phyloP scores from a whole-genome alignment of 345 rosid species.

The Theobroma cacao region DNA sequence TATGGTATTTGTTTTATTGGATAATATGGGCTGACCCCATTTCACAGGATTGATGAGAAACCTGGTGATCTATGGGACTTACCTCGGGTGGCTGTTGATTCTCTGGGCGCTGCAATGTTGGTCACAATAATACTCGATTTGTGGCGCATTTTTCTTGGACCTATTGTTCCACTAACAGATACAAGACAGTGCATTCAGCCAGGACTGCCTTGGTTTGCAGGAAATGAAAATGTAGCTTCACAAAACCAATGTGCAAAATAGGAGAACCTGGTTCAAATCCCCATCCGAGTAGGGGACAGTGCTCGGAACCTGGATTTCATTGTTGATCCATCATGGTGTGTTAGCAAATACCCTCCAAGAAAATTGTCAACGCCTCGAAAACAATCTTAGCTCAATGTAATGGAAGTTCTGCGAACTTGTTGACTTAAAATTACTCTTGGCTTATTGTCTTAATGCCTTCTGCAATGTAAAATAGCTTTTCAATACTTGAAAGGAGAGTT shows the following conservation, averaged over 20 bases:
- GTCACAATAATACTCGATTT: constrained; percentile 92
- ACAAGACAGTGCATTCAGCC: constrained; percentile 60
- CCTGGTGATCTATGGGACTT: constrained; percentile 78
- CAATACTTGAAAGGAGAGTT: no score
- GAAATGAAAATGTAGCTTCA: constrained; percentile 31
- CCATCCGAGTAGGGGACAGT: neutral
- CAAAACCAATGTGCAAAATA: constrained; percentile 8
- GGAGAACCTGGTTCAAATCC: neutral
- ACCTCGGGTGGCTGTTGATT: constrained; percentile 81
- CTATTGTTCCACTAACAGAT: constrained; percentile 60
- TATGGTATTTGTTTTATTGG: neutral
- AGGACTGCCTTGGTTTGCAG: constrained; percentile 81
- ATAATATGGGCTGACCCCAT: neutral
- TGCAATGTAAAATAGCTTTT: neutral
- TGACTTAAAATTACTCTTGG: neutral
- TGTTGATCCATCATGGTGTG: no score
- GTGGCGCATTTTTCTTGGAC: constrained; percentile 95
- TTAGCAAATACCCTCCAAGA: no score
- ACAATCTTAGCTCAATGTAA: neutral
- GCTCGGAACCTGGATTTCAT: neutral
- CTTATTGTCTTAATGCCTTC: neutral
- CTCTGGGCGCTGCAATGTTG: constrained; percentile 94
- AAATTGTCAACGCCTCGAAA: neutral
- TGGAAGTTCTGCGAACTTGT: neutral
- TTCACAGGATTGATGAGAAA: constrained; percentile 86